Conservation (phyloP, 495 filamentous ascomycete genomes). For the Neurospora sp. region DNA sequence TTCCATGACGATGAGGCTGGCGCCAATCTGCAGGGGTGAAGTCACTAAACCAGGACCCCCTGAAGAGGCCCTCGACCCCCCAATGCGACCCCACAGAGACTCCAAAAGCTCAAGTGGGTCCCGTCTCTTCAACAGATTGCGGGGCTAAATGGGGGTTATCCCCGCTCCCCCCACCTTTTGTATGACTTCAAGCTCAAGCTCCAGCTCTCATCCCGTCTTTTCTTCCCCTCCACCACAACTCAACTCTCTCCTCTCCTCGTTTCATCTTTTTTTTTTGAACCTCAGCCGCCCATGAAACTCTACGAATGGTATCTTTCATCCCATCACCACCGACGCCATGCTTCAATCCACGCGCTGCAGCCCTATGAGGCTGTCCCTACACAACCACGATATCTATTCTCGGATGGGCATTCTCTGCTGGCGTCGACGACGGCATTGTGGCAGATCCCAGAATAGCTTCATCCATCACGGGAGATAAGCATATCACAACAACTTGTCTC, state of each 20-base stretch:
- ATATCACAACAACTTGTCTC: neutral
- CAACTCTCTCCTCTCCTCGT: neutral
- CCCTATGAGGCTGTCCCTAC: neutral
- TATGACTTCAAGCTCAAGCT: neutral
- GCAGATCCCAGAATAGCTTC: neutral
- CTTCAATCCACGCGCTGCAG: neutral
- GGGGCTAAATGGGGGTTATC: neutral
- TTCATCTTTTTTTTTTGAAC: neutral
- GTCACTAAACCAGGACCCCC: neutral
- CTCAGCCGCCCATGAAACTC: neutral
- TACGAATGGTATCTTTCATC: neutral
- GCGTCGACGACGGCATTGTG: neutral
- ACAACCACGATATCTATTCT: neutral
- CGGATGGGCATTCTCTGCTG: neutral
- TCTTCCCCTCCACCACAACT: neutral
- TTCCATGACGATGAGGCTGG: neutral
- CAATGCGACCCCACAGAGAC: neutral
- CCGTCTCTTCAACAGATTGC: neutral
- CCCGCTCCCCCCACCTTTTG: neutral
- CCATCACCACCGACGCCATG: neutral
- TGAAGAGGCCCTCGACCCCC: neutral
- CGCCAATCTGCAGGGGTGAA: neutral
- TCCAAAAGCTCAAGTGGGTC: neutral
- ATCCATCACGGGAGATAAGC: neutral
- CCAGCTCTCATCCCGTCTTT: neutral